Conservation (phyloP, 108 stramenopile genomes). For the Conticribra guillardii region DNA sequence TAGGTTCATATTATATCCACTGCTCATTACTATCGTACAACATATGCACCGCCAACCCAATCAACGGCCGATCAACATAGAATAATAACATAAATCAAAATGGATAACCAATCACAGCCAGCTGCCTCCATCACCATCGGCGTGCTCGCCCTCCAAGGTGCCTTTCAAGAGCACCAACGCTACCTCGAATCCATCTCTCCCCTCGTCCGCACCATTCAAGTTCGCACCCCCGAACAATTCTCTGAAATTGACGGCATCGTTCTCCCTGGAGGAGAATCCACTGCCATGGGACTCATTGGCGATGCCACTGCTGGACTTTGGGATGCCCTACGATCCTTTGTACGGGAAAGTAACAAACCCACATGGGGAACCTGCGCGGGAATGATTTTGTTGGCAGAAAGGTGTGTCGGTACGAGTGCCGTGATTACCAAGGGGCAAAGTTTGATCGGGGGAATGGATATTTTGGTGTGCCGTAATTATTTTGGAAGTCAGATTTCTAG, state of each 20-base stretch:
- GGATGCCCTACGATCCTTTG: conserved; percentile 79
- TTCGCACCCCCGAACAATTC: conserved; percentile 85
- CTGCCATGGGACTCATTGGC: conserved; percentile 96
- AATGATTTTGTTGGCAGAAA: conserved; percentile 96
- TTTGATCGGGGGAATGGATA: conserved; percentile 95
- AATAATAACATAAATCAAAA: too few relatives aligned
- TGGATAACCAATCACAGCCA: too few relatives aligned
- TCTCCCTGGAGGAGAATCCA: conserved; percentile 98
- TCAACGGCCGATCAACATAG: too few relatives aligned
- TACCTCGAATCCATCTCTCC: conserved; percentile 55
- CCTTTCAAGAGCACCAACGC: conserved; percentile 94
- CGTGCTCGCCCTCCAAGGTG: conserved; percentile 94
- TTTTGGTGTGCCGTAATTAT: conserved; percentile 95
- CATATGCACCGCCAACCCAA: conserved; percentile 4
- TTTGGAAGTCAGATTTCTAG: conserved; percentile 96
- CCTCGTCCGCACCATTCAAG: conserved; percentile 47
- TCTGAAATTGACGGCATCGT: conserved; percentile 88
- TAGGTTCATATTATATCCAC: too few relatives aligned
- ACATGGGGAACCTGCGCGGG: conserved; percentile 99
- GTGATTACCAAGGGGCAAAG: conserved; percentile 94
- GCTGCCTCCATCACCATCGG: conserved; percentile 75
- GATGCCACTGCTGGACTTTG: conserved; percentile 57
- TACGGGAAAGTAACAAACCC: conserved; percentile 62
- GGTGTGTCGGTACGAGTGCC: conserved; percentile 86
- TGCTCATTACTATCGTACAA: too few relatives aligned